Percentiles rank a stretch among this genome's conserved stretches.
These are phyloP conservation scores for Prunus yedoensis DNA, from an alignment of 331 rosid genomes.

Conservation along the genomic window DNA sequence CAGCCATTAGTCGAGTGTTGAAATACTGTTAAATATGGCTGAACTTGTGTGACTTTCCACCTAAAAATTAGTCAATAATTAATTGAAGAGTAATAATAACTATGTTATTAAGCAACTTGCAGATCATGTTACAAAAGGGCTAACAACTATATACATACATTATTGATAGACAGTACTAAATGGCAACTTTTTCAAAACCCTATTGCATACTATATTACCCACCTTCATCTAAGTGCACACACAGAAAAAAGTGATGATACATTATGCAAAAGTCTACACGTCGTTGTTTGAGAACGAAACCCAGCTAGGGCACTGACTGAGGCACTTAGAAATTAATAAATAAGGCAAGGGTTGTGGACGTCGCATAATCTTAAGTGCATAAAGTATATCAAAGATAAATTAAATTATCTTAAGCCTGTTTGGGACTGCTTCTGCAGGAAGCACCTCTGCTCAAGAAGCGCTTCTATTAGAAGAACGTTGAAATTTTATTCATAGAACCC, in stretches of 20 bases:
- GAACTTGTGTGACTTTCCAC: neutral
- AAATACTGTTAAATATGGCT: neutral
- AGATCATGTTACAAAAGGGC: neutral
- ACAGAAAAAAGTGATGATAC: neutral
- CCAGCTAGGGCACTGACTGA: neutral
- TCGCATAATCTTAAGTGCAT: neutral
- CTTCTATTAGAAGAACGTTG: no score
- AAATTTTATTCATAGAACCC: no score
- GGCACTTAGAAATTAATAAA: neutral
- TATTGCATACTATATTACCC: neutral
- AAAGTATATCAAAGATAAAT: no score
- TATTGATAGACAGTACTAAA: no score
- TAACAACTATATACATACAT: no score
- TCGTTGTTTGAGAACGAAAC: neutral
- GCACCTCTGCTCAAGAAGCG: neutral
- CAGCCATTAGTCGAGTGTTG: neutral
- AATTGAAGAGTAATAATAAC: neutral
- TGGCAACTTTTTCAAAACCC: neutral
- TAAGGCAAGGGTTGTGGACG: neutral
- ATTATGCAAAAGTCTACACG: neutral
- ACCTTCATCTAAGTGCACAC: neutral
- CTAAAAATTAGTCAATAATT: neutral
- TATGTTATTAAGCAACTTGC: neutral
- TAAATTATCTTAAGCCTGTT: no score
- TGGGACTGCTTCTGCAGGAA: neutral